Conservation (phyloP, 2,329 filamentous ascomycete genomes). For the Hypocreales sp. region DNA sequence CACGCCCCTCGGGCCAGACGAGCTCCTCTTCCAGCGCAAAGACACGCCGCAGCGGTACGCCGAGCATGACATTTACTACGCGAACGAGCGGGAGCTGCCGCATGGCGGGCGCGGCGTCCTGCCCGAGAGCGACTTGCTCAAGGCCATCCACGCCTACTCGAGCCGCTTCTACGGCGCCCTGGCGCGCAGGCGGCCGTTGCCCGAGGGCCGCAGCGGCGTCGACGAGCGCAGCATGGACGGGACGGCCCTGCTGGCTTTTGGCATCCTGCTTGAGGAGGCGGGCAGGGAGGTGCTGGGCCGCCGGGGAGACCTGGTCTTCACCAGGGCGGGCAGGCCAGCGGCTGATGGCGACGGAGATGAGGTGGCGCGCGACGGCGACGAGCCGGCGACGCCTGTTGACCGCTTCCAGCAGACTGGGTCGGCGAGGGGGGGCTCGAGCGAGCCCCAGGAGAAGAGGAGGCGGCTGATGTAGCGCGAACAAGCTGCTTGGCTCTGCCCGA, state of each 20-base stretch:
- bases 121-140: conserved; percentile 55
- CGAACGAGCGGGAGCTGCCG: conserved; percentile 39
- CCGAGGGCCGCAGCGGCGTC: conserved; percentile 10
- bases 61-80: conserved; percentile 58
- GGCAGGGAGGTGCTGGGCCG: conserved; percentile 43
- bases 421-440: too few relatives aligned
- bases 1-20: conserved; percentile 43
- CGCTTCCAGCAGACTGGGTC: conserved; percentile 9
- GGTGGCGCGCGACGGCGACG: conserved; percentile 2
- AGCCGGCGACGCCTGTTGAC: conserved; percentile 7
- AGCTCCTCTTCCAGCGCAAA: conserved; percentile 51
- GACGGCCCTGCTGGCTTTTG: conserved; percentile 60
- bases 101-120: conserved; percentile 31
- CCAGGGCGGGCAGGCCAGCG: conserved; percentile 45
- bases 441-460: too few relatives aligned
- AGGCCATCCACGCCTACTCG: conserved; percentile 51
- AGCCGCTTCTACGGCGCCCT: conserved; percentile 47
- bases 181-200: conserved; percentile 6
- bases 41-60: conserved; percentile 51
- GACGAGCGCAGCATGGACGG: conserved; percentile 57
- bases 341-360: conserved; percentile 7
- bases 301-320: conserved; percentile 56
- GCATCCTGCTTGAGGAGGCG: conserved; percentile 60
- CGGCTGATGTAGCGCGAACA: too few relatives aligned
- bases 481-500: too few relatives aligned